Evolutionary conservation across 1,139 yeast species (phyloP), one percentile per base, ranked within the genome.

Genomic region (Sugiyamaella pinicola): DNA sequence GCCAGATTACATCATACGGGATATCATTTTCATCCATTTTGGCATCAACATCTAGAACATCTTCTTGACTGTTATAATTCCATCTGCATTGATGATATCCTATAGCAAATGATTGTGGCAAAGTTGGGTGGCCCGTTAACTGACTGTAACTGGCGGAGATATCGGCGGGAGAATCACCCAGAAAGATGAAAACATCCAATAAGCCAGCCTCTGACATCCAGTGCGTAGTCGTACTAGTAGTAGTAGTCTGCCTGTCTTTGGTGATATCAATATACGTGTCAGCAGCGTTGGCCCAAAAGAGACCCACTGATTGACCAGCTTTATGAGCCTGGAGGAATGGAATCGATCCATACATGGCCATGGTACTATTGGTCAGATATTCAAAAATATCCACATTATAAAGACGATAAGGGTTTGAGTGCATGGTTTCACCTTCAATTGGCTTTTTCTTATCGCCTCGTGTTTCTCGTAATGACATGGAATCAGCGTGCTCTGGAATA

Each of bases 21-120:
- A 95, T 84, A 48, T 76, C 79, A 63, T 80, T 68, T 57, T 79
- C 75, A 68, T 93, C 98, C 77, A 95, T 85, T 56, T 81, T 77
- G 3, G 75, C 67, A 59, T 80, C 79, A 22, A 93, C 85, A 6
- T 79, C 83, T 38, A 89, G 70, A 1, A 93, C 93, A 69, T 93
- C 99, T 9, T 78, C 78, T 64, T 87, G 91, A 60, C 87, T 90
- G 64, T 89, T 88, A 72, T 93, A 93, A 69, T 93, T 95, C 99
- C 99, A 93, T 64, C 99, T 79, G 68, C 97, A 93, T 69, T 91
- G 98, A 66, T 93, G 99, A 65, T 93, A 88, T 0, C 96, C 99
- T 33, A 90, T 71, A 0, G 96, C 76, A 62, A 90, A 87, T 41
- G 84, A 61, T 57, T 83, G 87, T 0, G 99, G 99, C n/a, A 93